A percentile compares a stretch with the other conserved stretches of the same genome.
phyloP scores from a whole-genome alignment of 495 filamentous ascomycete species.

The Xylaria nigripes region DNA sequence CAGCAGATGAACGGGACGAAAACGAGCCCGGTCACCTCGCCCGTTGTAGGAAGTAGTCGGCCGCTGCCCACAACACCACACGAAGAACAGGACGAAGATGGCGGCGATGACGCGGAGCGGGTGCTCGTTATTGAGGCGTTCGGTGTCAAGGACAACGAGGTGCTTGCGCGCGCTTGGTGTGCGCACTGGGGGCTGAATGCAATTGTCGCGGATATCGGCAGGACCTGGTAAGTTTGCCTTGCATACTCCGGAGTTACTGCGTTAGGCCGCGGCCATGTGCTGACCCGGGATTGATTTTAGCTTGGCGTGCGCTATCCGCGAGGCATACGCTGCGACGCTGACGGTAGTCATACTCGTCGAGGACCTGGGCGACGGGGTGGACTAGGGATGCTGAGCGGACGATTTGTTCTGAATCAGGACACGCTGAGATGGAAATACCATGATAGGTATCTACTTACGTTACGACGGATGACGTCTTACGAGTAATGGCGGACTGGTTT shows the following conservation, averaged over 20 bases:
- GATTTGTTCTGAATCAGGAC: no score
- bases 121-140: constrained; percentile 64
- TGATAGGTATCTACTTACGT: no score
- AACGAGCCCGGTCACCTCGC: no score
- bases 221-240: constrained; percentile 56
- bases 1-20: constrained; percentile 11
- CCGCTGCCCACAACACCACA: no score
- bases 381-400: no score
- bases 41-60: no score
- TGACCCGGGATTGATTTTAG: no score
- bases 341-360: constrained; percentile 61
- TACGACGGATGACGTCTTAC: no score
- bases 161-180: constrained; percentile 66
- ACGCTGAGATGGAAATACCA: no score
- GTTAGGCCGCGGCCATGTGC: no score
- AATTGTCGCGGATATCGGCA: constrained; percentile 54
- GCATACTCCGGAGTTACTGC: no score
- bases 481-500: no score
- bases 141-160: constrained; percentile 63
- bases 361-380: constrained; percentile 33
- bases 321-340: constrained; percentile 61
- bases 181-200: constrained; percentile 60
- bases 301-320: constrained; percentile 61
- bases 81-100: constrained; percentile 9
- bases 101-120: constrained; percentile 42